phyloP scores from a whole-genome alignment of 148 eudicot species.

The Nepenthes gracilis region DNA sequence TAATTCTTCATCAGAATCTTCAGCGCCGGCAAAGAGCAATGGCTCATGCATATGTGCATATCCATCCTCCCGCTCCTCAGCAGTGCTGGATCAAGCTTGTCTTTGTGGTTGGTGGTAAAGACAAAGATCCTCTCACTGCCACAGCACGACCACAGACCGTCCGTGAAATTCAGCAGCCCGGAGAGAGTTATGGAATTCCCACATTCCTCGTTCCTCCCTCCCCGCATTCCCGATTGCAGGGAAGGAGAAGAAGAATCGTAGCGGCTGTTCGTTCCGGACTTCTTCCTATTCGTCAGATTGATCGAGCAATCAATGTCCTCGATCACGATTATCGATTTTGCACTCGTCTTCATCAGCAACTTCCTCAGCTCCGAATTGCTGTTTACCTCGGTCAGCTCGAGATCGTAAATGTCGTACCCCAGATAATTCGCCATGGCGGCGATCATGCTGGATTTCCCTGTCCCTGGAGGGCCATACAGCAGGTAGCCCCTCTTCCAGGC shows the following conservation, averaged over 20 bases:
- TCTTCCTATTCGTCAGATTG: conserved; percentile 28
- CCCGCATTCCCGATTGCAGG: neutral
- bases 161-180: conserved; percentile 41
- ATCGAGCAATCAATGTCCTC: conserved; percentile 85
- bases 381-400: conserved; percentile 66
- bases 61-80: conserved; percentile 88
- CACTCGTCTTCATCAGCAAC: conserved; percentile 67
- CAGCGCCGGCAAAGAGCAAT: conserved; percentile 44
- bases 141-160: conserved; percentile 59
- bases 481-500: conserved; percentile 86
- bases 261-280: no score
- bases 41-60: conserved; percentile 75
- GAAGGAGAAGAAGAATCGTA: no score
- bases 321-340: conserved; percentile 76
- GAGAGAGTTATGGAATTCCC: conserved; percentile 30
- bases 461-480: conserved; percentile 76
- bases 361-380: conserved; percentile 65
- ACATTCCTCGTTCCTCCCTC: neutral
- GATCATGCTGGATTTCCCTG: conserved; percentile 84
- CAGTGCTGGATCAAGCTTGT: conserved; percentile 76
- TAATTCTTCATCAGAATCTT: conserved; percentile 58
- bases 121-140: conserved; percentile 47
- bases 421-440: conserved; percentile 82
- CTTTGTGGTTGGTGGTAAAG: conserved; percentile 55
- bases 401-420: conserved; percentile 66